A percentile compares a stretch with the other conserved stretches of the same genome.
Evolutionary conservation across 2,329 filamentous ascomycete genomes (phyloP).

Genomic region (Trichoderma cornu-damae): DNA sequence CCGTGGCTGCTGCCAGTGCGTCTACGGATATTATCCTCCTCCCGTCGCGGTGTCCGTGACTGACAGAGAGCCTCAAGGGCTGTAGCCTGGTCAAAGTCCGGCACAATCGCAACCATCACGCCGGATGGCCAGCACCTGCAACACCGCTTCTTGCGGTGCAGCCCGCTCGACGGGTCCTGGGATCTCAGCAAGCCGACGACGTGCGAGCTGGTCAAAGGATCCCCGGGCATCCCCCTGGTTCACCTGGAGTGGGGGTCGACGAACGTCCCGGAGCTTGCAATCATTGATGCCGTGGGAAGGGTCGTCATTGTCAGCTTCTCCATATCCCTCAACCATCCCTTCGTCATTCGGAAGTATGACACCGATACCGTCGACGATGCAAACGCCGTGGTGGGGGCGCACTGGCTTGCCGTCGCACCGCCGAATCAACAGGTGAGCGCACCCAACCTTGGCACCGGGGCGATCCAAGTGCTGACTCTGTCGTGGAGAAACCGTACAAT

Average conservation of each 20-base stretch:
- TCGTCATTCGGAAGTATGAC: slow-evolving; percentile 55
- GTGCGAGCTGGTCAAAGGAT: slow-evolving; percentile 55
- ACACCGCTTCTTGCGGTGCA: slow-evolving; percentile 66
- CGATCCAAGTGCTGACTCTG: not conserved
- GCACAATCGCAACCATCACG: slow-evolving; percentile 77
- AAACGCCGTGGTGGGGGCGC: slow-evolving; percentile 72
- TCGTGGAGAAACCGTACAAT: slow-evolving; percentile 39
- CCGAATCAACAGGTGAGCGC: slow-evolving; percentile 35
- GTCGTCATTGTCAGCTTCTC: slow-evolving; percentile 69
- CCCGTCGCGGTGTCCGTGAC: slow-evolving; percentile 9
- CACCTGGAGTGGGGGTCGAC: slow-evolving; percentile 78
- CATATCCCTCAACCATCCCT: slow-evolving; percentile 68
- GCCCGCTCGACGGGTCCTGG: slow-evolving; percentile 68
- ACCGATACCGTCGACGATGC: slow-evolving; percentile 69
- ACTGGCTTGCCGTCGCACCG: slow-evolving; percentile 69
- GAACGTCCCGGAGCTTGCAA: slow-evolving; percentile 71
- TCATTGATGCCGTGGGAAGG: slow-evolving; percentile 73
- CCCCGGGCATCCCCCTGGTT: slow-evolving; percentile 62
- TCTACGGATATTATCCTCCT: not conserved
- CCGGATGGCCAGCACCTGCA: slow-evolving; percentile 65
- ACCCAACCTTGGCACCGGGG: no score
- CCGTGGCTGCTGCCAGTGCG: slow-evolving; percentile 77
- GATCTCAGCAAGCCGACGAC: slow-evolving; percentile 66
- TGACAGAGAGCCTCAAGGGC: slow-evolving; percentile 47
- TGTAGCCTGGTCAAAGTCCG: slow-evolving; percentile 82